A percentile compares a stretch with the other conserved stretches of the same genome.
Evolutionary conservation across 225 moss, liverwort and hornwort species (phyloP).

Genomic region (Sphagnum tenellum): DNA sequence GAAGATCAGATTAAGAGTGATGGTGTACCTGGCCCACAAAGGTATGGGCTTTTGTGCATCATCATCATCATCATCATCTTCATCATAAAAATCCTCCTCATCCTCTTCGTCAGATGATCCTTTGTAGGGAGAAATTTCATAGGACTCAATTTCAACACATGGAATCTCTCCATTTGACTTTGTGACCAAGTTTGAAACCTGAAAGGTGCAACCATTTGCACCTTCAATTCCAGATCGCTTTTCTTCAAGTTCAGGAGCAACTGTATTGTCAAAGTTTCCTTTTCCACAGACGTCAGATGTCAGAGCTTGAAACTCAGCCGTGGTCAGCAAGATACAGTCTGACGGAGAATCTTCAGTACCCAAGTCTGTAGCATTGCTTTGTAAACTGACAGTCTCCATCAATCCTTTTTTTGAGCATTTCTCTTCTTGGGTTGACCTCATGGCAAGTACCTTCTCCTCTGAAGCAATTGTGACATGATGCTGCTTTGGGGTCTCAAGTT

Average conservation of each 20-base stretch:
- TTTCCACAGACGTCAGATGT: background rate
- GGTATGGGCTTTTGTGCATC: constrained; percentile 4
- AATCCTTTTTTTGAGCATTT: background rate
- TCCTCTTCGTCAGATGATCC: constrained; percentile 1
- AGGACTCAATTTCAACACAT: background rate
- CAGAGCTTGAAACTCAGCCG: background rate
- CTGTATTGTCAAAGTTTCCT: background rate
- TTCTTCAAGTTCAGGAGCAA: background rate
- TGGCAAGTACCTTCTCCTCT: background rate
- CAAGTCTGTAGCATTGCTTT: background rate
- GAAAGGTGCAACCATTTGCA: background rate
- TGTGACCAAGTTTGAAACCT: too few relatives aligned
- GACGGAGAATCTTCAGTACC: background rate
- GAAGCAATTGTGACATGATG: background rate
- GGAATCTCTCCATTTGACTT: too few relatives aligned
- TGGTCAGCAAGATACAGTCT: background rate
- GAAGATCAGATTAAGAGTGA: background rate
- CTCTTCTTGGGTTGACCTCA: background rate
- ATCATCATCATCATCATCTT: constrained; percentile 5
- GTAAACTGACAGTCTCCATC: background rate
- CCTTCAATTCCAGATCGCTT: background rate
- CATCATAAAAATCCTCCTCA: background rate
- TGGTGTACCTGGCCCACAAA: constrained; percentile 3
- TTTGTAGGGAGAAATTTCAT: constrained; percentile 7
- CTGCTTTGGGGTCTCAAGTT: constrained; percentile 3